Conservation (phyloP, 139 green algal genomes). For the Coccomyxa sp. region DNA sequence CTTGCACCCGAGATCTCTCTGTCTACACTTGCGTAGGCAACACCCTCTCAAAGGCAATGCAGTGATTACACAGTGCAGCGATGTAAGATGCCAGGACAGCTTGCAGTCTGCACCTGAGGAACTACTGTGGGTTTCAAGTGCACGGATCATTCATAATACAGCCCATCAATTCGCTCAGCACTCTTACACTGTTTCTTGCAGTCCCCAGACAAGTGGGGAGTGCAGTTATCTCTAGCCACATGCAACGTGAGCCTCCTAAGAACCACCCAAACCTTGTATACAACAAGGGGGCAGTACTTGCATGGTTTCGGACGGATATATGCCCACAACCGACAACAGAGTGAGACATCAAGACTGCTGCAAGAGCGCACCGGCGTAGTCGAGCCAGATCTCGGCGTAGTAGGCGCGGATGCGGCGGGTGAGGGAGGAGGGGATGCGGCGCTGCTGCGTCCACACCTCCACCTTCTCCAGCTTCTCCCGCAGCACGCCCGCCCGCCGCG, state of each 20-base stretch:
- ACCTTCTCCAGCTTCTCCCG: background rate
- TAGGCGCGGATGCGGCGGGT: constrained; percentile 2
- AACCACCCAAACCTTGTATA: background rate
- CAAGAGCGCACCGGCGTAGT: background rate
- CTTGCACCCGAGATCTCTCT: background rate
- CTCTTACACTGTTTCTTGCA: background rate
- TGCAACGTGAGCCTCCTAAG: background rate
- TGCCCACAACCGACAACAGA: background rate
- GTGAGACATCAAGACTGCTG: background rate
- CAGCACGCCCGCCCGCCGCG: background rate
- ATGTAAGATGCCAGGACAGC: no score
- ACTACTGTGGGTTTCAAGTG: no score
- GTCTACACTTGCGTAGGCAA: background rate
- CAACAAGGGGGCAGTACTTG: background rate
- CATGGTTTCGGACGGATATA: no score
- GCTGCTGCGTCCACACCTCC: background rate
- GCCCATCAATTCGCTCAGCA: no score
- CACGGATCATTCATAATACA: no score
- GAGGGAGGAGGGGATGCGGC: background rate
- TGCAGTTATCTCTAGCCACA: background rate
- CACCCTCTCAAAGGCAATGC: background rate
- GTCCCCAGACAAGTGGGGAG: background rate
- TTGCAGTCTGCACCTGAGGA: no score
- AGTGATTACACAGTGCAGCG: no score
- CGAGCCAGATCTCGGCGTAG: background rate